Conservation (phyloP, 441 rosid genomes). For the Populus hybrid region DNA sequence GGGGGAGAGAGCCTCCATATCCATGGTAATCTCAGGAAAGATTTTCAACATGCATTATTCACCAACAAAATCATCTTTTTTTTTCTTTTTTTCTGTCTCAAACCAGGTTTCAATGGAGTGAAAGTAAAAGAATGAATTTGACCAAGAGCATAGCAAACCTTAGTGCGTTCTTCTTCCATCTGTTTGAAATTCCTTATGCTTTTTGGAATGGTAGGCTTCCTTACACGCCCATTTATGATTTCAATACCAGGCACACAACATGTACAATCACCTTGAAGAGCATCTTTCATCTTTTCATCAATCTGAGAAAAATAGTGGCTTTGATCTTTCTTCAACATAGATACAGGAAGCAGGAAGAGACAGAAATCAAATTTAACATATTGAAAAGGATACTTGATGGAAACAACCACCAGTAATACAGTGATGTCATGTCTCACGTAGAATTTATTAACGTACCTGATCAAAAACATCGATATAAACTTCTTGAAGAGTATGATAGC, state of each 20-base stretch:
- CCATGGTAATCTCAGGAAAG: neutral
- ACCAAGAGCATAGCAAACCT: slow-evolving; percentile 36
- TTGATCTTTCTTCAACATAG: slow-evolving; percentile 14
- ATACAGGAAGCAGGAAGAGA: neutral
- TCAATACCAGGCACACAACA: slow-evolving; percentile 88
- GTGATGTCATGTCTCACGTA: neutral
- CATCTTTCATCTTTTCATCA: slow-evolving; percentile 95
- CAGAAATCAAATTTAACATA: neutral
- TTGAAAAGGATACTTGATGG: neutral
- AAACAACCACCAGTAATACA: neutral
- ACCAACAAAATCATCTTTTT: neutral
- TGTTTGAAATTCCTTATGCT: slow-evolving; percentile 86
- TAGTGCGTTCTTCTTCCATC: slow-evolving; percentile 92
- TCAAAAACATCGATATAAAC: slow-evolving; percentile 93
- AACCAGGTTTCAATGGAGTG: neutral
- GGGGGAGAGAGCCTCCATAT: neutral
- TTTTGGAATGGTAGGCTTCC: slow-evolving; percentile 70
- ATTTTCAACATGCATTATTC: neutral
- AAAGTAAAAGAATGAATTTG: neutral
- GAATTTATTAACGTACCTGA: slow-evolving; percentile 46
- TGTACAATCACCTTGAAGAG: slow-evolving; percentile 88
- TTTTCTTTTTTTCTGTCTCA: neutral
- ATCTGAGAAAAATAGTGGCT: slow-evolving; percentile 41
- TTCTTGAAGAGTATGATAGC: slow-evolving; percentile 87
- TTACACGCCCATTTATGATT: slow-evolving; percentile 80